These are phyloP conservation scores for Piloderma croceum DNA, from an alignment of 768 basidiomycete species.

Conservation along the genomic window DNA sequence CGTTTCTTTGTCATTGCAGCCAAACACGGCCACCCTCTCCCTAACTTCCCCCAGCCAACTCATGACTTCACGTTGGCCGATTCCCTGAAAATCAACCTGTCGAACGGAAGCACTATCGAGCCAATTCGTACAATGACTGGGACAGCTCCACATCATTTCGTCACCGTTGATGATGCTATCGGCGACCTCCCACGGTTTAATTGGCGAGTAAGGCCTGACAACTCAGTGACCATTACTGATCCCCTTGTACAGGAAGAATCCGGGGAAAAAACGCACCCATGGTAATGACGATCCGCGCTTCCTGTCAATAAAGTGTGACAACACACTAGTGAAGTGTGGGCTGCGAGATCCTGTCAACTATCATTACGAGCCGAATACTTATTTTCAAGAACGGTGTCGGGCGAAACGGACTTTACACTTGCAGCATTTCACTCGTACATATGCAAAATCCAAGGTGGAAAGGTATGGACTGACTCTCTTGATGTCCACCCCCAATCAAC, in stretches of 20 bases:
- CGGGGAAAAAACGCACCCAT: conserved; percentile 15
- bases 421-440: conserved; percentile 63
- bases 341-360: conserved; percentile 19
- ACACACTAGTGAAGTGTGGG: no score
- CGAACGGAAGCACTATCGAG: conserved; percentile 31
- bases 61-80: conserved; percentile 37
- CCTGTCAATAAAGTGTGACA: no score
- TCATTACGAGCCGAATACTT: conserved; percentile 24
- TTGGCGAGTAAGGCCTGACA: conserved; percentile 43
- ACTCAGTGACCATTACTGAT: not conserved
- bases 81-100: conserved; percentile 46
- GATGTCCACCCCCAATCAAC: not conserved
- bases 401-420: conserved; percentile 40
- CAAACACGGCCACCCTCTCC: conserved; percentile 29
- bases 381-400: conserved; percentile 6
- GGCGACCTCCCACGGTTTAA: conserved; percentile 68
- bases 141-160: conserved; percentile 48
- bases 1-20: conserved; percentile 47
- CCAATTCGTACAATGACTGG: conserved; percentile 47
- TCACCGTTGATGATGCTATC: conserved; percentile 70
- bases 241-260: not conserved
- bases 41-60: conserved; percentile 37
- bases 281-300: no score
- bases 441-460: conserved; percentile 47
- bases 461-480: conserved; percentile 36